Evolutionary conservation across 371 early-diverging fungal species (phyloP).

Genomic region (Haplosporangium sp.): DNA sequence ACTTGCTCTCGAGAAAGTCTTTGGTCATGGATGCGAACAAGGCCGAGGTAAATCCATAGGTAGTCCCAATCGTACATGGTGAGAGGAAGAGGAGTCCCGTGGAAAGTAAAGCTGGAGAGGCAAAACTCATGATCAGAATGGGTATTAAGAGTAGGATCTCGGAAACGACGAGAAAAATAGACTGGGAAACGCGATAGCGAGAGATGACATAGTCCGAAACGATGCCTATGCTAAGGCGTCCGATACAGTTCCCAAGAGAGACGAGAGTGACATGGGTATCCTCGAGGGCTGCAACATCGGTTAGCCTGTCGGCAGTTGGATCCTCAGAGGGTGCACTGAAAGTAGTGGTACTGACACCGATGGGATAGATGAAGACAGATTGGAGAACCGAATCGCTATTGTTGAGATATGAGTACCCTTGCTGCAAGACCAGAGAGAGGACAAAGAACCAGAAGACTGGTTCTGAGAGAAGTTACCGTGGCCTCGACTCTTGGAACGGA

Average conservation of each 20-base stretch:
- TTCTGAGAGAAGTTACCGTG: constrained; percentile 2
- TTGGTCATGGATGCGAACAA: constrained; percentile 18
- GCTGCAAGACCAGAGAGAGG: constrained; percentile 10
- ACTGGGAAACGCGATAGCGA: constrained; percentile 9
- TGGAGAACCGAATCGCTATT: constrained; percentile 19
- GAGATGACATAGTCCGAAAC: constrained; percentile 10
- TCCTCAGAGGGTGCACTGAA: background rate
- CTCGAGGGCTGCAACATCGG: constrained; percentile 2
- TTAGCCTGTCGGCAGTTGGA: background rate
- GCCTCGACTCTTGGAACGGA: constrained; percentile 1
- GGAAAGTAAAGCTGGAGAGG: background rate
- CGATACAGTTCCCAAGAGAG: constrained; percentile 21
- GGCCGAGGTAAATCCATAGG: constrained; percentile 11
- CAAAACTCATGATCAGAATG: constrained; percentile 4
- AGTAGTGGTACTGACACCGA: background rate
- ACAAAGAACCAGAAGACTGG: constrained; percentile 20
- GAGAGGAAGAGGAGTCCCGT: background rate
- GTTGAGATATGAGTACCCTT: constrained; percentile 23
- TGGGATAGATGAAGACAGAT: constrained; percentile 4
- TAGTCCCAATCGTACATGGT: constrained; percentile 12
- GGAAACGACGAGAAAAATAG: constrained; percentile 15
- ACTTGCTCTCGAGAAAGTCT: constrained; percentile 13
- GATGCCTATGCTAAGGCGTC: constrained; percentile 11
- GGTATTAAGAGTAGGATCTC: constrained; percentile 12
- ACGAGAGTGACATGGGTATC: constrained; percentile 17